phyloP scores from a whole-genome alignment of 2,329 filamentous ascomycete species.

The Aureobasidium lini region DNA sequence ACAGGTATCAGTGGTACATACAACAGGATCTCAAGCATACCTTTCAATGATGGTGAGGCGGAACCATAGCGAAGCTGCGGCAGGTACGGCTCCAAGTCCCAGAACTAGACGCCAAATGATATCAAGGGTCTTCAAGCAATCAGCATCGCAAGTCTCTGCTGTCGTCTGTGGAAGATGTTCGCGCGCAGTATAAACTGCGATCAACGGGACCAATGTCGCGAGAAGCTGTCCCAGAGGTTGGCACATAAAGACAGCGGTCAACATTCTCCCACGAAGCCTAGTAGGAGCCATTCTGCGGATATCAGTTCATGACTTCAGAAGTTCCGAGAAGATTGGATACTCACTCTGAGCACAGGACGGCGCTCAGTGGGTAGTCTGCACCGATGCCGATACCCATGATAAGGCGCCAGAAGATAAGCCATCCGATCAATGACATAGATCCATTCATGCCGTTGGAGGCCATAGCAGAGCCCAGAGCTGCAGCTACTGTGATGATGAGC shows the following conservation, averaged over 20 bases:
- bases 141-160: background rate
- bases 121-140: conserved; percentile 21
- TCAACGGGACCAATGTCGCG: background rate
- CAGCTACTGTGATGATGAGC: conserved; percentile 45
- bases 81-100: conserved; percentile 33
- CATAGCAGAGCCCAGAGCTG: conserved; percentile 64
- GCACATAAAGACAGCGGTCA: conserved; percentile 36
- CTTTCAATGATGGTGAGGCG: conserved; percentile 35
- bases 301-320: background rate
- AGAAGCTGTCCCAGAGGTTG: conserved; percentile 35
- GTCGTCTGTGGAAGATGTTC: background rate
- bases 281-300: conserved; percentile 23
- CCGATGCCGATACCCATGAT: conserved; percentile 35
- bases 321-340: background rate
- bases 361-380: conserved; percentile 32
- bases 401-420: conserved; percentile 34
- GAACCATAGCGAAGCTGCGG: conserved; percentile 31
- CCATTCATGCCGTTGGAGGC: conserved; percentile 34
- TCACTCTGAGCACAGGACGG: conserved; percentile 34
- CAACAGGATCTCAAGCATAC: background rate
- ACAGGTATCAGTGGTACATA: background rate
- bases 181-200: background rate
- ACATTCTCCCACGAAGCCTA: conserved; percentile 32
- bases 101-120: conserved; percentile 34
- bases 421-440: conserved; percentile 23